Evolutionary conservation across 169 alveolate species (phyloP), one percentile per base, ranked within the genome.

Genomic region (Toxoplasma gondii): DNA sequence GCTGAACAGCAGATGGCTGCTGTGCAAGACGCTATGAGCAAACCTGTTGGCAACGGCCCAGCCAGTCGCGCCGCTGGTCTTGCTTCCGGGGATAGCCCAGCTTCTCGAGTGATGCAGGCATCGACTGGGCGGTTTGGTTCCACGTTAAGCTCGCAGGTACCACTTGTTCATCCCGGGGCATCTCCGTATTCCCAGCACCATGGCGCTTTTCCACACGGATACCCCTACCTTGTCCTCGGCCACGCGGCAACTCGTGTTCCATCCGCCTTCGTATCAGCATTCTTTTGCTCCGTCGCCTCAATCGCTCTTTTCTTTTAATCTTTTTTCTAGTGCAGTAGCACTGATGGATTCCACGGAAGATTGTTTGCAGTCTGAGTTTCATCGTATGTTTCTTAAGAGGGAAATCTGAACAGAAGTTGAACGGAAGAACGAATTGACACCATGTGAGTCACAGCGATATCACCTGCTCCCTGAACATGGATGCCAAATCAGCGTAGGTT

Each of bases 1-100:
- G 90, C 90, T 22, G 90, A 82, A 49, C 70, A 17, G 67, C 90
- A 82, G 38, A 45, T 82, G 54, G 90, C 90, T 19, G 22, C 90
- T 0, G 90, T 29, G 67, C 90, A 41, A 38, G 39, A 45, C 90
- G 90, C 90, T 22, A 82, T 82, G 90, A 82, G 67, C 54, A 82
- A 82, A 17, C 90, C 90, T 41, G 90, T 82, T 27, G 90, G 90
- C 34, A 39, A 82, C 31, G 41, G 19, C 38, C 90, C 90, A 41
- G 53, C 34, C 0, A 34, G 34, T 31, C 45, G 34, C 19, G 53
- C 22, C 29, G 87, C 53, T 78, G 24, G 41, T 34, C 45, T 34
- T 17, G 45, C 45, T 31, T 0, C 44, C 45, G 45, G 53, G 9
- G 45, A 31, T 36, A 29, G 53, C 31, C 45, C 31, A 27, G 87